phyloP scores from a whole-genome alignment of 371 early-diverging fungal genomes.

The Circinella umbellata region DNA sequence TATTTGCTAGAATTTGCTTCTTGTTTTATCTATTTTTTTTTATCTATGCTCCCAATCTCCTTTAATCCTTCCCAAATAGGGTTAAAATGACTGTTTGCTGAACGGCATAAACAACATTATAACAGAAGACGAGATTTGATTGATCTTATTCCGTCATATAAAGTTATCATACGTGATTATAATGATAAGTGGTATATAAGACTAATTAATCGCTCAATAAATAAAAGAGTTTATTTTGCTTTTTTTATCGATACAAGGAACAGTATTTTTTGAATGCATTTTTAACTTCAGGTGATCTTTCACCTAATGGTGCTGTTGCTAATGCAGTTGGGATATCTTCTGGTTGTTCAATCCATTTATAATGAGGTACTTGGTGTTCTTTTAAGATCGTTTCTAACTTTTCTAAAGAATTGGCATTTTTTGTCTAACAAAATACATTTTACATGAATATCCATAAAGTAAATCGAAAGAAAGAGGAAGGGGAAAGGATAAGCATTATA shows the following conservation, averaged over 20 bases:
- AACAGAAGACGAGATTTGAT: background rate
- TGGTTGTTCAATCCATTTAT: slow-evolving; percentile 85
- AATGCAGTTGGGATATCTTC: slow-evolving; percentile 84
- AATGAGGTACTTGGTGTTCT: slow-evolving; percentile 60
- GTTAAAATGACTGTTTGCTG: background rate
- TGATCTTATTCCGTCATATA: background rate
- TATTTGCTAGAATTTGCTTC: too few species aligned
- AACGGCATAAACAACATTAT: background rate
- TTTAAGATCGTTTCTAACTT: slow-evolving; percentile 62
- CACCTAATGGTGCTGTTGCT: slow-evolving; percentile 78
- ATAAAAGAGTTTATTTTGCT: background rate
- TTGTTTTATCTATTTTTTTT: too few species aligned
- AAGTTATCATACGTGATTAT: too few species aligned
- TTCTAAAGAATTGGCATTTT: slow-evolving; percentile 70
- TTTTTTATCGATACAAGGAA: slow-evolving; percentile 46
- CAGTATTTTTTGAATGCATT: slow-evolving; percentile 69
- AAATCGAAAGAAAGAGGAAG: background rate
- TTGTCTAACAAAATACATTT: slow-evolving; percentile 51
- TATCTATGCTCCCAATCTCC: background rate
- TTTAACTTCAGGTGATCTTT: slow-evolving; percentile 57
- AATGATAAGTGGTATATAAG: too few species aligned
- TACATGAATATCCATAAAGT: background rate
- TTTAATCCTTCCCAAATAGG: background rate
- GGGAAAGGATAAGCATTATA: too few species aligned
- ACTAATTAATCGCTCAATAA: too few species aligned